These are phyloP conservation scores for Cicer pinnatifidum DNA, from an alignment of 306 rosid species.

Conservation along the genomic window DNA sequence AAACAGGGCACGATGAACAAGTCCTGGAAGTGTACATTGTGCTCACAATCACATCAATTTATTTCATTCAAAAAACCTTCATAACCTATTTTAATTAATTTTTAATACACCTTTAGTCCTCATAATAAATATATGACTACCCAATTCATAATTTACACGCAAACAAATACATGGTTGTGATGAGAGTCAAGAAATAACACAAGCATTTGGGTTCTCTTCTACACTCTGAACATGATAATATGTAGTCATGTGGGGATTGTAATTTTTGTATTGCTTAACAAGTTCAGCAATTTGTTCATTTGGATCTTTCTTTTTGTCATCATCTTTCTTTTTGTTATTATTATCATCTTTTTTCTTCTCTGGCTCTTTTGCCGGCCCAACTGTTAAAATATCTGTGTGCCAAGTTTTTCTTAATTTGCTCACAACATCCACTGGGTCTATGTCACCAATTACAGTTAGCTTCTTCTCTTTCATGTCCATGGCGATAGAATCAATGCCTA, in stretches of 20 bases:
- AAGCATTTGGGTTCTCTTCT: slow-evolving; percentile 76
- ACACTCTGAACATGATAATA: slow-evolving; percentile 54
- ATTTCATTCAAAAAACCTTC: slow-evolving; percentile 34
- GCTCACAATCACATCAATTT: not conserved
- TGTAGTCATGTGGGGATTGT: slow-evolving; percentile 55
- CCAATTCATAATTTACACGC: slow-evolving; percentile 38
- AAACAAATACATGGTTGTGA: not conserved
- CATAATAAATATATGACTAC: not conserved
- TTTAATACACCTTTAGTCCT: slow-evolving; percentile 31
- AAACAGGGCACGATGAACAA: not conserved
- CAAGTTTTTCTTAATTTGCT: slow-evolving; percentile 70
- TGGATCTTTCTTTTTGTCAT: slow-evolving; percentile 48
- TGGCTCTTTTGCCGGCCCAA: slow-evolving; percentile 84
- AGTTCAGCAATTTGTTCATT: slow-evolving; percentile 62
- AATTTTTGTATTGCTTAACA: slow-evolving; percentile 44
- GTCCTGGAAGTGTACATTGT: not conserved
- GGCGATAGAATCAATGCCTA: slow-evolving; percentile 80
- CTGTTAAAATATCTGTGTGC: slow-evolving; percentile 66
- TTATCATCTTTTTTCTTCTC: slow-evolving; percentile 66
- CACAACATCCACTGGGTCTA: slow-evolving; percentile 68
- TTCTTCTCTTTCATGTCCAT: slow-evolving; percentile 92
- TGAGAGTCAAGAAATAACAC: slow-evolving; percentile 61
- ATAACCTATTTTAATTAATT: slow-evolving; percentile 30
- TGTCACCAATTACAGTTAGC: slow-evolving; percentile 66
- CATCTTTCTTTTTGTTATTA: slow-evolving; percentile 49